Conservation (phyloP, 169 alveolate genomes). For the Cryptosporidium parvum region DNA sequence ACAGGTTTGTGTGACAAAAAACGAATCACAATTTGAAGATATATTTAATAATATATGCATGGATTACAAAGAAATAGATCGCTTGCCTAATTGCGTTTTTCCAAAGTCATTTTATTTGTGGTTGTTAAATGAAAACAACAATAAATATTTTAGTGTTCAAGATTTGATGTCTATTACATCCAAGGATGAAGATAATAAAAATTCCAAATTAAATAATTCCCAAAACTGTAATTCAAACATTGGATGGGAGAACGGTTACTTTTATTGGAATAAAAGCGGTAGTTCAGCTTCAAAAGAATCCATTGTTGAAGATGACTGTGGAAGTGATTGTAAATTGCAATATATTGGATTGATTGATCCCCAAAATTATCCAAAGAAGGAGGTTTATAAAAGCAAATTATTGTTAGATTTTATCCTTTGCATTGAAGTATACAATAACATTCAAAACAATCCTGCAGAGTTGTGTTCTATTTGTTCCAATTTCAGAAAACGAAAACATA, state of each 20-base stretch:
- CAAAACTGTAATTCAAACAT: too few species aligned
- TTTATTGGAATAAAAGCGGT: conserved; percentile 23
- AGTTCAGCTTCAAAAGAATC: background rate
- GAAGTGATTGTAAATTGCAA: background rate
- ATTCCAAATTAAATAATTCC: background rate
- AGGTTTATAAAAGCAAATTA: conserved; percentile 6
- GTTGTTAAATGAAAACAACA: background rate
- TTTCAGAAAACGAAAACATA: background rate
- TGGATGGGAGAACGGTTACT: conserved; percentile 36
- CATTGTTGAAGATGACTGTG: background rate
- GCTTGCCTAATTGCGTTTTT: background rate
- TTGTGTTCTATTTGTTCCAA: conserved; percentile 54
- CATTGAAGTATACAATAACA: conserved; percentile 17
- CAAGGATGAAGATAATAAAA: conserved; percentile 3
- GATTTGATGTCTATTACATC: background rate
- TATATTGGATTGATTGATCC: conserved; percentile 61
- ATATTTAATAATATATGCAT: conserved; percentile 21
- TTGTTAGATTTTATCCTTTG: conserved; percentile 45
- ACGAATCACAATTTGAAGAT: conserved; percentile 19
- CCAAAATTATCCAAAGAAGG: conserved; percentile 49
- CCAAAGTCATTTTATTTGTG: conserved; percentile 67
- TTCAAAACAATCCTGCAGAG: conserved; percentile 44
- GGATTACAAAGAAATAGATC: conserved; percentile 47
- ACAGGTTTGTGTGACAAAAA: background rate
- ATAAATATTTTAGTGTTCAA: background rate